phyloP scores from a whole-genome alignment of 345 rosid species.

The Dimocarpus longan region DNA sequence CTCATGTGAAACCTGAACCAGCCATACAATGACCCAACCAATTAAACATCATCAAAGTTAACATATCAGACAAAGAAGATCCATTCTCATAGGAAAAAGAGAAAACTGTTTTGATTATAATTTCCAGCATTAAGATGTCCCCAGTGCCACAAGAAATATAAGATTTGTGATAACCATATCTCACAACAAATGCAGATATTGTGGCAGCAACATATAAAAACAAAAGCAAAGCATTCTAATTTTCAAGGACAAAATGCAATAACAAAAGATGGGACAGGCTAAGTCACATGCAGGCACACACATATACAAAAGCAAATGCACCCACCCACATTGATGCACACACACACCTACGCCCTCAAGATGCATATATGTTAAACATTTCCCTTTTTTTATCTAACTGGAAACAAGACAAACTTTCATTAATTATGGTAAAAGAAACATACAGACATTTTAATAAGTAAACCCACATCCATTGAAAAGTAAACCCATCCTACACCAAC shows the following conservation, averaged over 20 bases:
- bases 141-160: not conserved
- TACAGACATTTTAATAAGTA: not conserved
- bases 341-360: not conserved
- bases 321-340: not conserved
- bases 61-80: not conserved
- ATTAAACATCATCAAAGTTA: not conserved
- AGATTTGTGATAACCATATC: not conserved
- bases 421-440: not conserved
- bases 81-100: not conserved
- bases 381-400: not conserved
- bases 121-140: not conserved
- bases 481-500: not conserved
- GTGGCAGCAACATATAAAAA: not conserved
- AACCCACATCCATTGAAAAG: not conserved
- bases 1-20: conserved; percentile 65
- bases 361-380: not conserved
- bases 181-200: not conserved
- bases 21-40: conserved; percentile 14
- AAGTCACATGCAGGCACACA: not conserved
- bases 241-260: not conserved
- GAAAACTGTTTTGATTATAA: not conserved
- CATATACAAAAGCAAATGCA: not conserved
- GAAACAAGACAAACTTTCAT: not conserved
- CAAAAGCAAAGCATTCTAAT: not conserved
- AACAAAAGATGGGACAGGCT: not conserved